These are phyloP conservation scores for Colletotrichum sp. DNA, from an alignment of 2,329 filamentous ascomycete genomes.

Conservation along the genomic window DNA sequence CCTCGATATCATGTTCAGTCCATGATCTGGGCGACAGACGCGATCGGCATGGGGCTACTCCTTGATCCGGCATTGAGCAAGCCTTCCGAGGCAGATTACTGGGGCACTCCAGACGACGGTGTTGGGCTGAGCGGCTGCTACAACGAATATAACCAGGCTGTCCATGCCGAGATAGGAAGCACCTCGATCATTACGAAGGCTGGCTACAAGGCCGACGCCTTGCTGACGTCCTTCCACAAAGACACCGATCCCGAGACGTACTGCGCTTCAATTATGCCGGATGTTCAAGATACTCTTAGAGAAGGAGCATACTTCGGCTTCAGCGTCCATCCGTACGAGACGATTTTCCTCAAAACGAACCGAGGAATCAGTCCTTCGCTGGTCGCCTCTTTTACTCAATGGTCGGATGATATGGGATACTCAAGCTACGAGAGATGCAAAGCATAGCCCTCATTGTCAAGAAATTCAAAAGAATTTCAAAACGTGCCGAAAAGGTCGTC, in stretches of 20 bases:
- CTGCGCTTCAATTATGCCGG: slow-evolving; percentile 17
- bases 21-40: slow-evolving; percentile 42
- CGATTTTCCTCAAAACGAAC: slow-evolving; percentile 39
- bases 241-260: not conserved
- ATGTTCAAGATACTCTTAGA: slow-evolving; percentile 25
- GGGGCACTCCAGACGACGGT: slow-evolving; percentile 25
- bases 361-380: slow-evolving; percentile 29
- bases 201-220: slow-evolving; percentile 37
- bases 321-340: slow-evolving; percentile 41
- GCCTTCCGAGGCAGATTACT: slow-evolving; percentile 20
- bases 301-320: slow-evolving; percentile 33
- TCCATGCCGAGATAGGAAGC: slow-evolving; percentile 35
- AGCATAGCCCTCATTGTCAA: not conserved
- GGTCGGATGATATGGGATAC: slow-evolving; percentile 1
- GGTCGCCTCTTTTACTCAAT: slow-evolving; percentile 31
- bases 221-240: slow-evolving; percentile 34
- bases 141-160: slow-evolving; percentile 25
- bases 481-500: no score
- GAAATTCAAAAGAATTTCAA: no score
- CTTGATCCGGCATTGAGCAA: slow-evolving; percentile 29
- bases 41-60: slow-evolving; percentile 37
- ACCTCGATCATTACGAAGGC: slow-evolving; percentile 29
- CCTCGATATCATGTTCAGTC: slow-evolving; percentile 38
- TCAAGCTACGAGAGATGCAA: not conserved
- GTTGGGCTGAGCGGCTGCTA: slow-evolving; percentile 35